Evolutionary conservation across 2,329 filamentous ascomycete species (phyloP), one percentile per base, ranked within the genome.

Genomic region (Emergomyces africanus): DNA sequence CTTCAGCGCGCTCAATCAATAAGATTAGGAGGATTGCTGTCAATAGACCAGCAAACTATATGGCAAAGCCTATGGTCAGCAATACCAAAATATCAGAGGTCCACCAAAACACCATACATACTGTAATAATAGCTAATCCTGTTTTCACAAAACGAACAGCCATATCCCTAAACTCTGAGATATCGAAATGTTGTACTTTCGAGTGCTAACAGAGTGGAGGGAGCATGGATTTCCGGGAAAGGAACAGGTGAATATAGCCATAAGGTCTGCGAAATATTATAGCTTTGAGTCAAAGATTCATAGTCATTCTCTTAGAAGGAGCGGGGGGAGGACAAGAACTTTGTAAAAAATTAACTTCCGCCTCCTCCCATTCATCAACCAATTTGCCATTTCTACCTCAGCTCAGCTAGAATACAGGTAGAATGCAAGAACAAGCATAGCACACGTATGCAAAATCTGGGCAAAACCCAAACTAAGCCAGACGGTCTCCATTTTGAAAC

Each of bases 1-100:
- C 63, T 33, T 65, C 64, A 18, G 41, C 33, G 39, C 41, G 50
- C 10, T 42, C 35, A 44, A 42, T 35, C 3, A 49, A 23, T 51
- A 58, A 14, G 30, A 58, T 25, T 10, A 41, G n/a, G 6, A 49
- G 44, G 18, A 58, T 33, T 37, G 42, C 57, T 14, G 39, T 20
- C 3, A 58, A 35, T 30, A 58, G 14, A 15, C 33, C 48, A 20
- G 48, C 18, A 1, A 41, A 18, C 57, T 58, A 50, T 44, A 42
- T 9, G 15, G 44, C 20, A 50, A n/a, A 50, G 9, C 15, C n/a
- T 33, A 41, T 42, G 15, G 28, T 57, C 28, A 57, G 44, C 25
- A 42, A 49, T 15, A 37, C n/a, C n/a, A n/a, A 12, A 44, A 55
- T 55, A 37, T 48, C 42, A 33, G 25, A 25, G 9, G 15, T 3